Percentiles rank a stretch among this genome's conserved stretches.
These are phyloP conservation scores for Aspergillus tubingensis DNA, from an alignment of 2,329 filamentous ascomycete species.

Conservation along the genomic window DNA sequence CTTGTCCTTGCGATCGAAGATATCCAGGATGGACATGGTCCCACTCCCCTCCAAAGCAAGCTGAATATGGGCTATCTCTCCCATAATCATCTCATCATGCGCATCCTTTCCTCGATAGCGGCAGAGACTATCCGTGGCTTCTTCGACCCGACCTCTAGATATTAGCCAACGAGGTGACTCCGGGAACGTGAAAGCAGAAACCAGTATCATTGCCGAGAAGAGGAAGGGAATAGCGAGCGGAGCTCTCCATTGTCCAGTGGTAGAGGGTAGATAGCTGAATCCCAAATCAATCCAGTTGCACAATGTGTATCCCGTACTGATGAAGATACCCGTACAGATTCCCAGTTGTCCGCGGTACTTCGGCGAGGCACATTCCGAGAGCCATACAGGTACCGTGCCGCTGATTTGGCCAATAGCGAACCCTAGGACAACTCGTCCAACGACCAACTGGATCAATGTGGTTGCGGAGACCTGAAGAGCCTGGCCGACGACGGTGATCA, in stretches of 20 bases:
- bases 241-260: conserved; percentile 35
- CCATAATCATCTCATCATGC: conserved; percentile 38
- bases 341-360: conserved; percentile 22
- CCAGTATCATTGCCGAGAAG: conserved; percentile 29
- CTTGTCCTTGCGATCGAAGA: conserved; percentile 46
- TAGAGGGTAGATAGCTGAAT: conserved; percentile 29
- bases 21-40: conserved; percentile 45
- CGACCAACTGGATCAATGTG: conserved; percentile 47
- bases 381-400: conserved; percentile 49
- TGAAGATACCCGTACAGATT: conserved; percentile 40
- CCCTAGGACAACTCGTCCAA: conserved; percentile 49
- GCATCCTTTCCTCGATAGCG: neutral
- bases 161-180: conserved; percentile 39
- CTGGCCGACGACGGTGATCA: conserved; percentile 48
- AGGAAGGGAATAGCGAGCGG: conserved; percentile 37
- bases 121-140: conserved; percentile 21
- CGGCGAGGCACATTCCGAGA: conserved; percentile 24
- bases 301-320: conserved; percentile 44
- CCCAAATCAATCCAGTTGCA: conserved; percentile 50
- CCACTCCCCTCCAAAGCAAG: conserved; percentile 40
- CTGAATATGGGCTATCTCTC: conserved; percentile 52
- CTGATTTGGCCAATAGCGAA: conserved; percentile 46
- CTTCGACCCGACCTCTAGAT: conserved; percentile 21
- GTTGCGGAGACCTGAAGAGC: conserved; percentile 50
- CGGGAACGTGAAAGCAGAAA: conserved; percentile 31